Percentiles rank a stretch among this genome's conserved stretches.
Evolutionary conservation across 2,329 filamentous ascomycete genomes (phyloP).

Genomic region (Lachnellula hyalina): DNA sequence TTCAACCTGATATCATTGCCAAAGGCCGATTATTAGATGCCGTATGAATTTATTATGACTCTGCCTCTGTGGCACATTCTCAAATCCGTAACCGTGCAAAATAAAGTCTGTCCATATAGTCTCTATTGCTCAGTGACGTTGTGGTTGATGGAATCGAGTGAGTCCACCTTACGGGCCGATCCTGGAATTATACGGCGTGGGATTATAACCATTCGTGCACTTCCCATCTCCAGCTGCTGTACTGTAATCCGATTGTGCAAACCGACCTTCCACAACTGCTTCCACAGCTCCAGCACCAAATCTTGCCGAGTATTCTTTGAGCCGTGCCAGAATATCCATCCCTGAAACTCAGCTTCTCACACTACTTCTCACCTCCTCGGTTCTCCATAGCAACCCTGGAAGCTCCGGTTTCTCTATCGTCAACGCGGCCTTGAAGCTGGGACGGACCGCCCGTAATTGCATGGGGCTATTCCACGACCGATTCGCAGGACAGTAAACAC

Average conservation of each 20-base stretch:
- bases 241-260: not conserved
- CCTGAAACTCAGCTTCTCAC: not conserved
- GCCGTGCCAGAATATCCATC: not conserved
- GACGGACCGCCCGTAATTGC: slow-evolving; percentile 20
- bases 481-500: slow-evolving; percentile 23
- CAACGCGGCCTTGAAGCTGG: slow-evolving; percentile 21
- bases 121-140: not conserved
- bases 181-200: not conserved
- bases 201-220: not conserved
- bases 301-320: not conserved
- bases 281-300: not conserved
- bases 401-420: slow-evolving; percentile 1
- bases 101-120: not conserved
- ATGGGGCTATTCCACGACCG: slow-evolving; percentile 21
- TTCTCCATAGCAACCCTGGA: not conserved
- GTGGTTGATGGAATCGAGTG: no score
- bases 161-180: not conserved
- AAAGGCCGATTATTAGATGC: not conserved
- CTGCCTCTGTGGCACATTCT: not conserved
- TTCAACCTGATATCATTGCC: not conserved
- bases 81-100: not conserved
- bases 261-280: slow-evolving; percentile 1
- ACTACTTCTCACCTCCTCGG: not conserved
- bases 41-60: not conserved
- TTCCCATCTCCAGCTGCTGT: not conserved